Evolutionary conservation across 805 yeast genomes (phyloP).

Genomic region (Tetrapisispora namnaoensis): DNA sequence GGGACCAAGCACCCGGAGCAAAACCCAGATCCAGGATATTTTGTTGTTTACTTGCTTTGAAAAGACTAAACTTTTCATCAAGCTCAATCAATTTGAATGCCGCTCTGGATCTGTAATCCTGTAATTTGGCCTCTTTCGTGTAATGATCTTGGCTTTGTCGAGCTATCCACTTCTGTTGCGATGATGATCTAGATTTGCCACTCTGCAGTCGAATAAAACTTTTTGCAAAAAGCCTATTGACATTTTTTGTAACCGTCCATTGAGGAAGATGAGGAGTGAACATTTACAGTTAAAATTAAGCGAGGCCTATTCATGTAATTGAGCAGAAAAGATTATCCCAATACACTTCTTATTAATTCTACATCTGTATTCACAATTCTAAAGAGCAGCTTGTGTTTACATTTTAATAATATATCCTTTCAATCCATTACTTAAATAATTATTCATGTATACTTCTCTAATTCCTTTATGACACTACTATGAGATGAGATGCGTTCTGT

Average conservation of each 20-base stretch:
- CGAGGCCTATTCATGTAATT: no score
- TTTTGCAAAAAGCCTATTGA: no score
- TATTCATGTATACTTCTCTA: no score
- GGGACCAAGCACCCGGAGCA: slow-evolving; percentile 95
- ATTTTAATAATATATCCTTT: no score
- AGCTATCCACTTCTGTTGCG: slow-evolving; percentile 65
- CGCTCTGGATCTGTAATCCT: slow-evolving; percentile 70
- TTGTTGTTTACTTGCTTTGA: slow-evolving; percentile 35
- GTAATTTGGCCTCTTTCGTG: slow-evolving; percentile 54
- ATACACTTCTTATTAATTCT: no score
- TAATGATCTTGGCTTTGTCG: slow-evolving; percentile 59
- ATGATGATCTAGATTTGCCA: slow-evolving; percentile 29
- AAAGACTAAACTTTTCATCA: slow-evolving; percentile 51
- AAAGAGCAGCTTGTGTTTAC: no score
- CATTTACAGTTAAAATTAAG: neutral
- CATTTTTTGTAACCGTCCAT: no score
- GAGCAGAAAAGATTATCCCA: no score
- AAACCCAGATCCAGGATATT: slow-evolving; percentile 81
- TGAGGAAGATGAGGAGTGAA: neutral
- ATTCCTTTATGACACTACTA: no score
- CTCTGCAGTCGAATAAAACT: neutral
- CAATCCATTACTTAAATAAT: no score
- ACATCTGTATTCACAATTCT: no score
- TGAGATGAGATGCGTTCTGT: neutral
- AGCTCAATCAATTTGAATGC: slow-evolving; percentile 81